Conservation (phyloP, 495 filamentous ascomycete genomes). For the Hypoxylon cercidicola region DNA sequence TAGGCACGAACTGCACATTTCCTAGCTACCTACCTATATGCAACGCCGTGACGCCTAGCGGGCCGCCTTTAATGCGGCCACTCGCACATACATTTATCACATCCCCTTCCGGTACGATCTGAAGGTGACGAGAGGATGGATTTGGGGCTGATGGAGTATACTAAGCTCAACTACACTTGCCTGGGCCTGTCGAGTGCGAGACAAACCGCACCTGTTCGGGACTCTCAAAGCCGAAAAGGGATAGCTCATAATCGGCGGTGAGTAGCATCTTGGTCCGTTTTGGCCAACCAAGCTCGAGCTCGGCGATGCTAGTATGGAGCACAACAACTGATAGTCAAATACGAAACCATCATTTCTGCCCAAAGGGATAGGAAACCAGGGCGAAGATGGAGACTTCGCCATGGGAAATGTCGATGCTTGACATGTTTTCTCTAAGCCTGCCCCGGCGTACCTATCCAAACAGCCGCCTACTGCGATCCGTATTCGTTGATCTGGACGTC, state of each 20-base stretch:
- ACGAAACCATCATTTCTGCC: constrained; percentile 43
- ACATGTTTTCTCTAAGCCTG: constrained; percentile 34
- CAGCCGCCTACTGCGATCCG: constrained; percentile 17
- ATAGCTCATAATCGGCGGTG: constrained; percentile 43
- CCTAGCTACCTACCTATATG: constrained; percentile 7
- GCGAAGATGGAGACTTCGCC: constrained; percentile 32
- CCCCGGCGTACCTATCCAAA: constrained; percentile 32
- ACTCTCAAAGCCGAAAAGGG: constrained; percentile 33
- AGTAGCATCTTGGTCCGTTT: constrained; percentile 26
- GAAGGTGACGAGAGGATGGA: constrained; percentile 38
- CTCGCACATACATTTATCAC: constrained; percentile 43
- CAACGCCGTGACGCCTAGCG: constrained; percentile 42
- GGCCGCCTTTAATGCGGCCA: constrained; percentile 47
- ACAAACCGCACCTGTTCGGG: constrained; percentile 41
- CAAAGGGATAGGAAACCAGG: constrained; percentile 43
- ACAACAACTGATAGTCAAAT: constrained; percentile 42
- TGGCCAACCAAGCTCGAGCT: constrained; percentile 33
- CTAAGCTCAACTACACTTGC: constrained; percentile 34
- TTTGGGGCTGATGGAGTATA: constrained; percentile 42
- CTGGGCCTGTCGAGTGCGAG: constrained; percentile 33
- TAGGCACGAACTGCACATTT: constrained; percentile 42
- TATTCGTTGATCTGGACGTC: constrained; percentile 32
- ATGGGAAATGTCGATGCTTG: constrained; percentile 32
- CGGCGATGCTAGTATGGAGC: constrained; percentile 32
- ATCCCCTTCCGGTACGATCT: constrained; percentile 47